These are phyloP conservation scores for Debaryomyces tyrocola DNA, from an alignment of 805 yeast genomes.

Conservation along the genomic window DNA sequence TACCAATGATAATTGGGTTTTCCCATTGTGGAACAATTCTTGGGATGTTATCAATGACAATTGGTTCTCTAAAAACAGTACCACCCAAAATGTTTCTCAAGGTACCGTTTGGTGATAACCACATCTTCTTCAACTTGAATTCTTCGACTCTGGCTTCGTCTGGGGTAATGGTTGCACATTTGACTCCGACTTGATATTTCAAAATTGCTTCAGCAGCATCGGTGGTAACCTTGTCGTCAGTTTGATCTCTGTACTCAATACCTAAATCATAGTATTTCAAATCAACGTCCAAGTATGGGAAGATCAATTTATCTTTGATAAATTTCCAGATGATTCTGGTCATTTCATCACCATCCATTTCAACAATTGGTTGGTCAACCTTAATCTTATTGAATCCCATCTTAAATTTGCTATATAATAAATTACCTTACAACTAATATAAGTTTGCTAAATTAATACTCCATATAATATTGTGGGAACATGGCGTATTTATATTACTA, in stretches of 20 bases:
- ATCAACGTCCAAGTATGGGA: conserved; percentile 84
- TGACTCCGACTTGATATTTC: conserved; percentile 89
- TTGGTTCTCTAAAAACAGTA: conserved; percentile 95
- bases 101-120: conserved; percentile 97
- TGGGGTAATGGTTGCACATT: conserved; percentile 98
- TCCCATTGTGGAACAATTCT: conserved; percentile 91
- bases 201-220: conserved; percentile 90
- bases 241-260: conserved; percentile 80
- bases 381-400: conserved; percentile 51
- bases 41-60: conserved; percentile 86
- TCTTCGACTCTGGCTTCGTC: conserved; percentile 94
- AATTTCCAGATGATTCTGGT: conserved; percentile 94
- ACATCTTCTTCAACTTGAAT: conserved; percentile 89
- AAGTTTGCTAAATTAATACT: not conserved
- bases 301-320: conserved; percentile 81
- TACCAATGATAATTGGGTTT: conserved; percentile 92
- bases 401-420: not conserved
- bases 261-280: conserved; percentile 91
- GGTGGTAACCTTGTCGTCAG: conserved; percentile 83
- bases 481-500: not conserved
- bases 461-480: not conserved
- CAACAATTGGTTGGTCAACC: conserved; percentile 88
- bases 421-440: too few relatives aligned
- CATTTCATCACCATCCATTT: conserved; percentile 98
- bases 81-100: conserved; percentile 95